phyloP scores from a whole-genome alignment of 2,329 filamentous ascomycete species.

The Orbilia ellipsospora region DNA sequence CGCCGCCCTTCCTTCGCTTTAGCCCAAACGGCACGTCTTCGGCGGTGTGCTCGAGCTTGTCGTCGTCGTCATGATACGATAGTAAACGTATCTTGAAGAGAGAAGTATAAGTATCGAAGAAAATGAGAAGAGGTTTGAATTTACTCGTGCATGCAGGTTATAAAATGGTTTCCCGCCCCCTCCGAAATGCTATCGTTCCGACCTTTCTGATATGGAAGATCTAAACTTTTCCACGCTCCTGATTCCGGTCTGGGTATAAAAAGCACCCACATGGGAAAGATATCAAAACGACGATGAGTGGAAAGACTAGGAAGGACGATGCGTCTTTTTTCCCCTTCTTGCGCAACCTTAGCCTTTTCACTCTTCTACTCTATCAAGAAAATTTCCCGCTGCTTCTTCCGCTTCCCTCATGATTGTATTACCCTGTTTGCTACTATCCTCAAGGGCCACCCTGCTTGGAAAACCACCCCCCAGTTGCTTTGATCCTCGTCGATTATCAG shows the following conservation, averaged over 20 bases:
- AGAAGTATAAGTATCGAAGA: background rate
- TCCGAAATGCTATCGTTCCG: constrained; percentile 24
- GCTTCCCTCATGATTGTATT: constrained; percentile 52
- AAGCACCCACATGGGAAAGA: constrained; percentile 39
- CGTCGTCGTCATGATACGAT: constrained; percentile 14
- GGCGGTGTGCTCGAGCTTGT: constrained; percentile 22
- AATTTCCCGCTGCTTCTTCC: constrained; percentile 51
- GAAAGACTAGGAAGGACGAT: constrained; percentile 38
- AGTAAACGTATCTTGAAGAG: constrained; percentile 1
- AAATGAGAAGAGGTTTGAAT: background rate
- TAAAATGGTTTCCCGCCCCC: constrained; percentile 32
- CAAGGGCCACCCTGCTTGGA: constrained; percentile 11
- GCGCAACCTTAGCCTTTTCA: constrained; percentile 9
- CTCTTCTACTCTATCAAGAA: constrained; percentile 18
- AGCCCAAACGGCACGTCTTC: constrained; percentile 39
- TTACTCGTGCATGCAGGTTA: constrained; percentile 13
- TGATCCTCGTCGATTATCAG: constrained; percentile 42
- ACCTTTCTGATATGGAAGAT: constrained; percentile 49
- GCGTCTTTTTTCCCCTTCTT: constrained; percentile 42
- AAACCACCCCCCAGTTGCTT: constrained; percentile 13
- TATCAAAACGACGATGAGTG: constrained; percentile 14
- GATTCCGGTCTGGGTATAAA: constrained; percentile 37
- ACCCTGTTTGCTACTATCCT: constrained; percentile 35
- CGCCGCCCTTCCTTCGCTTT: constrained; percentile 25
- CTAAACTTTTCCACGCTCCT: constrained; percentile 8